These are phyloP conservation scores for Leptodermis oblonga DNA, from an alignment of 257 asterid species.

Conservation along the genomic window DNA sequence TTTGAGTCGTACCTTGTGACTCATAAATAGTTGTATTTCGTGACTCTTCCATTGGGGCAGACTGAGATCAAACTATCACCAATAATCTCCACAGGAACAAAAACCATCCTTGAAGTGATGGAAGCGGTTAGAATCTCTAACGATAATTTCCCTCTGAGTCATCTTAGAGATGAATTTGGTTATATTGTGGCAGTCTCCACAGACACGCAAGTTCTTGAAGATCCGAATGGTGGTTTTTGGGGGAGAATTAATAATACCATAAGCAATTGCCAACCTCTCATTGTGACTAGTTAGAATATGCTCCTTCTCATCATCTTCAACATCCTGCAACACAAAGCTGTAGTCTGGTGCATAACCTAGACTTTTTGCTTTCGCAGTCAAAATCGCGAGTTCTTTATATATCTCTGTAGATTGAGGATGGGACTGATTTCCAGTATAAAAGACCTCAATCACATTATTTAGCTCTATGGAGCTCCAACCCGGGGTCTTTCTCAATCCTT, in stretches of 20 bases:
- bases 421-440: slow-evolving; percentile 42
- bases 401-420: slow-evolving; percentile 58
- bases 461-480: slow-evolving; percentile 28
- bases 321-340: slow-evolving; percentile 74
- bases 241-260: slow-evolving; percentile 63
- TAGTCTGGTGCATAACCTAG: slow-evolving; percentile 69
- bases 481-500: slow-evolving; percentile 26
- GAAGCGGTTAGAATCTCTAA: slow-evolving; percentile 7
- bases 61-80: background rate
- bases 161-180: slow-evolving; percentile 7
- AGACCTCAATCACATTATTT: slow-evolving; percentile 22
- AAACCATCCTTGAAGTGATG: slow-evolving; percentile 8
- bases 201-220: slow-evolving; percentile 6
- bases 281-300: slow-evolving; percentile 60
- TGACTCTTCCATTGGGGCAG: background rate
- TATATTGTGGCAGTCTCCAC: slow-evolving; percentile 7
- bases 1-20: no score
- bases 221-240: slow-evolving; percentile 28
- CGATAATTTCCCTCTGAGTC: slow-evolving; percentile 5
- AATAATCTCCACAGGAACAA: slow-evolving; percentile 10
- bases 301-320: slow-evolving; percentile 86
- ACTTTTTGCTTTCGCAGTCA: slow-evolving; percentile 47
- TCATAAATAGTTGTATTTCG: background rate
- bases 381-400: slow-evolving; percentile 40
- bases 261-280: slow-evolving; percentile 75